Evolutionary conservation across 306 rosid genomes (phyloP), one percentile per base, ranked within the genome.

Genomic region (Pyrus communis): DNA sequence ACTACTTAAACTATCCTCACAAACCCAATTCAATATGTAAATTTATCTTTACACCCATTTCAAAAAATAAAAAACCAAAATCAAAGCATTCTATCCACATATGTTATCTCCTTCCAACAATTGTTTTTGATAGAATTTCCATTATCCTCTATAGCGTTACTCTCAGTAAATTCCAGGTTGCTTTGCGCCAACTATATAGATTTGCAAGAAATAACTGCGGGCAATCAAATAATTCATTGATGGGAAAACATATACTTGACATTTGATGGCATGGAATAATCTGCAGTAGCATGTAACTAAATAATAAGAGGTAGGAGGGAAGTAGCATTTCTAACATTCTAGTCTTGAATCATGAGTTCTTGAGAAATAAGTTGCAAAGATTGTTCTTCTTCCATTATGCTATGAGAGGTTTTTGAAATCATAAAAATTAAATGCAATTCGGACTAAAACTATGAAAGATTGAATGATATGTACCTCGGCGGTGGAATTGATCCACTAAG

Each of bases 301-400:
- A 86, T 73, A 22, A 88, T 45, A 27, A 79, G 90, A 65, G 98
- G 98, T 52, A 91, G 85, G 35, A 89, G 87, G 72, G 93, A 87
- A 87, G 77, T 87, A 46, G 89, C 90, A 77, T 87, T 81, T 74
- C 78, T 88, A 79, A 85, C 38, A 69, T 90, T 87, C 12, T 88
- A 91, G 81, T 90, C 90, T 80, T 90, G 90, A 68, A 90, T 85
- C 84, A 89, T 59, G 76, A 91, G 74, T 86, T 94, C 96, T 11
- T 95, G 98, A 69, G 98, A 94, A 83, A 86, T 91, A 68, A 81
- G 86, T 21, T 54, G 82, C 73, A 94, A 81, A 55, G 94, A 88
- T 78, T 91, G 85, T 78, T 91, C 97, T 77, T 94, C 98, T 90
- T 94, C 97, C 96, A 94, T 90, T 86, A 94, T 94, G 80, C 91